A percentile compares a stretch with the other conserved stretches of the same genome.
These are phyloP conservation scores for Pyrenopolyporus hunteri DNA, from an alignment of 495 filamentous ascomycete species.

Conservation along the genomic window DNA sequence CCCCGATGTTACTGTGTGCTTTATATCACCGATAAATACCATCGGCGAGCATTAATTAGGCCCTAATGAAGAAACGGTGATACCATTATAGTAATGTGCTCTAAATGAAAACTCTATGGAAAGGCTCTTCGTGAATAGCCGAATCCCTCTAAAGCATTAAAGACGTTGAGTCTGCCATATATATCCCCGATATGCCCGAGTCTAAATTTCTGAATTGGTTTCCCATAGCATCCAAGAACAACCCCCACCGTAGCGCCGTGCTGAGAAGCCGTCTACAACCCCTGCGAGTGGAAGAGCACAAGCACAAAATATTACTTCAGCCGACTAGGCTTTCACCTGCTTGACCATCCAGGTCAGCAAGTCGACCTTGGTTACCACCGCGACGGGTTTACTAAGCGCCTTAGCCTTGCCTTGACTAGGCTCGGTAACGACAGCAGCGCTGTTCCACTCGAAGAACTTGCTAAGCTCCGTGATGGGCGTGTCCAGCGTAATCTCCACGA, in stretches of 20 bases:
- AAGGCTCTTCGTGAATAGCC: not conserved
- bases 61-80: not conserved
- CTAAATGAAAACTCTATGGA: not conserved
- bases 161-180: slow-evolving; percentile 33
- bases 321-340: slow-evolving; percentile 57
- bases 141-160: slow-evolving; percentile 14
- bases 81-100: not conserved
- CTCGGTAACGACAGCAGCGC: slow-evolving; percentile 91
- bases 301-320: not conserved
- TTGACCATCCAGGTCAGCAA: slow-evolving; percentile 90
- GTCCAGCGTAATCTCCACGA: slow-evolving; percentile 91
- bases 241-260: slow-evolving; percentile 31
- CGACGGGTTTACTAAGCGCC: slow-evolving; percentile 73
- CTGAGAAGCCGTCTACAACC: not conserved
- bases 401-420: slow-evolving; percentile 54
- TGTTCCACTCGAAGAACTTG: slow-evolving; percentile 97
- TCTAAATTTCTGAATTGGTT: slow-evolving; percentile 17
- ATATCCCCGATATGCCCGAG: slow-evolving; percentile 8
- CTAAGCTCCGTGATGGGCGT: slow-evolving; percentile 83
- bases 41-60: not conserved
- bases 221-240: not conserved
- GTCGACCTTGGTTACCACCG: slow-evolving; percentile 96
- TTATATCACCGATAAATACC: not conserved
- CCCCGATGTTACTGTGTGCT: not conserved
- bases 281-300: not conserved